A percentile compares a stretch with the other conserved stretches of the same genome.
Conservation (phyloP, 2,329 filamentous ascomycete genomes). For the Pestalotiopsis sp. region DNA sequence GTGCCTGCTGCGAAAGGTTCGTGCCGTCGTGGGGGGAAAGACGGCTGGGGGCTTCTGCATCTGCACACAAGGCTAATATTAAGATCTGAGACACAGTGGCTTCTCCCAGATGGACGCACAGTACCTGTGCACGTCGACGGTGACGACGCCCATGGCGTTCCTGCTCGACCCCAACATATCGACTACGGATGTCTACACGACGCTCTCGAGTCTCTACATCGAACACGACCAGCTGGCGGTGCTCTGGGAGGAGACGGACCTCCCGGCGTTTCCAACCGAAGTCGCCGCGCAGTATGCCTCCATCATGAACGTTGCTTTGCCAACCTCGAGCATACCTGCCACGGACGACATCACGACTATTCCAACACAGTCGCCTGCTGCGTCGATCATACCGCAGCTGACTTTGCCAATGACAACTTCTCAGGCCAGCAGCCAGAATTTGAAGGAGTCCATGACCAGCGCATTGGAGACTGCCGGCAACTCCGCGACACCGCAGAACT, state of each 20-base stretch:
- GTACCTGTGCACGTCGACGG: slow-evolving; percentile 29
- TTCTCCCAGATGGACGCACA: slow-evolving; percentile 24
- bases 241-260: slow-evolving; percentile 28
- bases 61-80: neutral
- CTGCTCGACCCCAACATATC: slow-evolving; percentile 31
- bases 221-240: slow-evolving; percentile 32
- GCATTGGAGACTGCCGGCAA: neutral
- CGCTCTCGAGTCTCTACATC: slow-evolving; percentile 27
- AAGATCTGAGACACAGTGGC: slow-evolving; percentile 21
- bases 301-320: slow-evolving; percentile 25
- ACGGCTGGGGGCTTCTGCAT: neutral
- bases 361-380: neutral
- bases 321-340: neutral
- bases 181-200: slow-evolving; percentile 32
- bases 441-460: neutral
- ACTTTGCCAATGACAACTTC: neutral
- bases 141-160: slow-evolving; percentile 31
- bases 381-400: neutral
- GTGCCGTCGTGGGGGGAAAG: neutral
- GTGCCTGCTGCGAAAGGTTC: slow-evolving; percentile 33
- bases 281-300: slow-evolving; percentile 27
- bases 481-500: neutral
- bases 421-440: neutral
- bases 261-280: slow-evolving; percentile 23
- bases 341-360: neutral